Evolutionary conservation across 2,329 filamentous ascomycete species (phyloP).

Genomic region (Fusarium albidum): DNA sequence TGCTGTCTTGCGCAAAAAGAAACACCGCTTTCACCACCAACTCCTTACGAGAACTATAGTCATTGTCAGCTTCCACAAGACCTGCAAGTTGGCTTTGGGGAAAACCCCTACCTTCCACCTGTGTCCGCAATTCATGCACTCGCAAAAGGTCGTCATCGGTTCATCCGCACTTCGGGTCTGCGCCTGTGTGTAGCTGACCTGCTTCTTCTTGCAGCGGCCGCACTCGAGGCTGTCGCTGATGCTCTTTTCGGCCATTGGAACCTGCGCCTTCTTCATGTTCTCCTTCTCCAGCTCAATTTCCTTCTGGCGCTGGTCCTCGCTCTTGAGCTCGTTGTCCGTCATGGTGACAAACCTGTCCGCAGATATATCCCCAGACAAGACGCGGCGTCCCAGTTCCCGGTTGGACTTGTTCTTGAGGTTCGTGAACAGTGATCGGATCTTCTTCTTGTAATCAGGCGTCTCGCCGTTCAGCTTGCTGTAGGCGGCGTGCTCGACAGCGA

Average conservation of each 20-base stretch:
- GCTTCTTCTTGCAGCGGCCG: slow-evolving; percentile 90
- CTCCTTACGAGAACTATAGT: slow-evolving; percentile 35
- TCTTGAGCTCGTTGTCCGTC: slow-evolving; percentile 91
- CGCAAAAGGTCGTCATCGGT: slow-evolving; percentile 82
- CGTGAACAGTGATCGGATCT: slow-evolving; percentile 91
- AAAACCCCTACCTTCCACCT: slow-evolving; percentile 71
- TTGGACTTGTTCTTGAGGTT: slow-evolving; percentile 96
- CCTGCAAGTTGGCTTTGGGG: neutral
- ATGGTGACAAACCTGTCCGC: slow-evolving; percentile 82
- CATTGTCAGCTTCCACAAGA: slow-evolving; percentile 15
- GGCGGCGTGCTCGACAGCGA: slow-evolving; percentile 85
- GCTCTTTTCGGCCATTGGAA: slow-evolving; percentile 88
- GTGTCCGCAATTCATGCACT: slow-evolving; percentile 74
- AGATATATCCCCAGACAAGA: slow-evolving; percentile 77
- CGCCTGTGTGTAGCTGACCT: slow-evolving; percentile 94
- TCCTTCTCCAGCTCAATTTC: slow-evolving; percentile 83
- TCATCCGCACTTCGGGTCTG: slow-evolving; percentile 97
- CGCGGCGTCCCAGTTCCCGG: slow-evolving; percentile 75
- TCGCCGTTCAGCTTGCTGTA: slow-evolving; percentile 75
- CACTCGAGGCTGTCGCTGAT: slow-evolving; percentile 89
- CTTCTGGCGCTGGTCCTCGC: slow-evolving; percentile 77
- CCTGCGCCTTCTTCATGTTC: slow-evolving; percentile 98
- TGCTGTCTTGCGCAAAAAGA: slow-evolving; percentile 28
- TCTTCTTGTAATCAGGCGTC: slow-evolving; percentile 79
- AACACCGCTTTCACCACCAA: slow-evolving; percentile 23